Evolutionary conservation across 140 eudicot species (phyloP).

Genomic region (Stevia rebaudiana): DNA sequence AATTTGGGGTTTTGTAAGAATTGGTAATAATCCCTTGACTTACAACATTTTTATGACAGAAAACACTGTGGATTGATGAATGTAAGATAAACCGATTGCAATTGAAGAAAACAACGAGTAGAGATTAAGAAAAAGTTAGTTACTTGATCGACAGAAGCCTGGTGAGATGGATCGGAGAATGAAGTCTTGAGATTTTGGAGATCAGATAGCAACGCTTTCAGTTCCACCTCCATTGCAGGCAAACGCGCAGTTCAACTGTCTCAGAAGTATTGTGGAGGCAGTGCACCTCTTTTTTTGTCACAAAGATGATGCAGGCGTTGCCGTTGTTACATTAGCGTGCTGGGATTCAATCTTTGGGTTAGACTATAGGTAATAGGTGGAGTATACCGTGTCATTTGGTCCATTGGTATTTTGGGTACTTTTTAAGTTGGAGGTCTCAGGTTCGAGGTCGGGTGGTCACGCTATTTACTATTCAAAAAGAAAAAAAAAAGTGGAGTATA

Average conservation of each 20-base stretch:
- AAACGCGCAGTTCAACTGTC: background rate
- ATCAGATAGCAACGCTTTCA: constrained; percentile 46
- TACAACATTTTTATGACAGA: constrained; percentile 5
- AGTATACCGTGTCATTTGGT: too few relatives aligned
- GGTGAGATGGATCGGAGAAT: constrained; percentile 54
- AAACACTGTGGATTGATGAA: constrained; percentile 1
- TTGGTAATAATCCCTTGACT: background rate
- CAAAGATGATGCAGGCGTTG: too few relatives aligned
- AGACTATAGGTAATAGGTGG: too few relatives aligned
- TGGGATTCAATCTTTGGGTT: too few relatives aligned
- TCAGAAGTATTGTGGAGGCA: background rate
- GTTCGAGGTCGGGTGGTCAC: too few relatives aligned
- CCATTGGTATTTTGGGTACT: too few relatives aligned
- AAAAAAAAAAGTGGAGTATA: too few relatives aligned
- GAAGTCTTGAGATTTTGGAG: constrained; percentile 49
- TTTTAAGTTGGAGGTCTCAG: too few relatives aligned
- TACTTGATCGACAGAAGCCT: constrained; percentile 50
- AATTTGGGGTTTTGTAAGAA: constrained; percentile 20
- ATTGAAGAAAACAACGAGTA: background rate
- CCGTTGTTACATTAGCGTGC: too few relatives aligned
- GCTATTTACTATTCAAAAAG: too few relatives aligned
- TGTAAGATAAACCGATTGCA: background rate
- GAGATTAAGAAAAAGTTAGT: background rate
- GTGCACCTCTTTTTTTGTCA: too few relatives aligned
- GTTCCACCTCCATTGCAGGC: constrained; percentile 54